A percentile compares a stretch with the other conserved stretches of the same genome.
Evolutionary conservation across 495 filamentous ascomycete genomes (phyloP).

Genomic region (Neurospora hispaniola): DNA sequence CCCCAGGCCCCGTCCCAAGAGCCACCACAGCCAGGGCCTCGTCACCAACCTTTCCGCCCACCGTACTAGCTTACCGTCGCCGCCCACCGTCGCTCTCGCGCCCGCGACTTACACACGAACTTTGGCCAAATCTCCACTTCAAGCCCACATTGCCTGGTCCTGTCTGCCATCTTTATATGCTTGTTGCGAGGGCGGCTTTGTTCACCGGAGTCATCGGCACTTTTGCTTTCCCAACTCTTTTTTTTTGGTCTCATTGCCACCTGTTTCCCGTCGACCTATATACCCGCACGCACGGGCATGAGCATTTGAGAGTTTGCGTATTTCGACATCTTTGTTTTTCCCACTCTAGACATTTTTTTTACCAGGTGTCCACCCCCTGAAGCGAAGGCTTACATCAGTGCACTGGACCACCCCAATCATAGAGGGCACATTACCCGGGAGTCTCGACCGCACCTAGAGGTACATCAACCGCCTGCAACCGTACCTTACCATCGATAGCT

Average conservation of each 20-base stretch:
- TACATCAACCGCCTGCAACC: background rate
- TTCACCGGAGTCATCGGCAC: conserved; percentile 19
- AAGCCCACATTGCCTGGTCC: conserved; percentile 19
- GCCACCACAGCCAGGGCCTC: background rate
- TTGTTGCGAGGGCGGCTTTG: conserved; percentile 3
- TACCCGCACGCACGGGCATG: background rate
- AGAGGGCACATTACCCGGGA: background rate
- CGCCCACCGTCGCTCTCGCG: background rate
- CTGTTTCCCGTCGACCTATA: background rate
- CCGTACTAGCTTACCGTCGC: background rate
- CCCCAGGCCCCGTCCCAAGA: background rate
- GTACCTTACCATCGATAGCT: background rate
- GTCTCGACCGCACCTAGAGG: background rate
- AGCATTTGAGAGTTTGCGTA: background rate
- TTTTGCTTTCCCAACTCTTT: conserved; percentile 11
- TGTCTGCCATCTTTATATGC: background rate
- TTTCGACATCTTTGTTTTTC: background rate
- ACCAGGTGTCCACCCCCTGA: background rate
- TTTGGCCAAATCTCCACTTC: conserved; percentile 21
- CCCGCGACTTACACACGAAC: conserved; percentile 15
- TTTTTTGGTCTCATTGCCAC: conserved; percentile 8
- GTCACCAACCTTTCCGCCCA: background rate
- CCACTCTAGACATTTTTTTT: background rate
- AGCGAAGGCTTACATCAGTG: background rate
- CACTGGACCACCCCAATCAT: background rate